phyloP scores from a whole-genome alignment of 192 early-diverging fungal genomes.

The Phycomyces blakesleeanus region DNA sequence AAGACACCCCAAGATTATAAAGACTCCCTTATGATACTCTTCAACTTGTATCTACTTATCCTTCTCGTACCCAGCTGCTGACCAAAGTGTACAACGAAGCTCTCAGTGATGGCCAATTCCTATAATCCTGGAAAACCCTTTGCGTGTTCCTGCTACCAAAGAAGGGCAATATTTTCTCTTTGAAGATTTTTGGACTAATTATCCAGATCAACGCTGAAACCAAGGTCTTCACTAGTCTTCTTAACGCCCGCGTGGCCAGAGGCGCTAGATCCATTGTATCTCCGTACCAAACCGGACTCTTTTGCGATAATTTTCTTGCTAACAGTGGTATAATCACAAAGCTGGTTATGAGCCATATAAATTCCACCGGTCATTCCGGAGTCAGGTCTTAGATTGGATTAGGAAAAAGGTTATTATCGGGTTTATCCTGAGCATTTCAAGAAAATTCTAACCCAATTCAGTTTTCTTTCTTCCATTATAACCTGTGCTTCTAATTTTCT shows the following conservation, averaged over 20 bases:
- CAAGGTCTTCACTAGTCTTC: conserved; percentile 9
- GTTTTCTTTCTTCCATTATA: neutral
- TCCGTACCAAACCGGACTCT: conserved; percentile 17
- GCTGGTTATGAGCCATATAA: neutral
- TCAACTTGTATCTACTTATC: no score
- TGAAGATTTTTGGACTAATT: conserved; percentile 19
- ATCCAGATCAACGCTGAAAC: conserved; percentile 17
- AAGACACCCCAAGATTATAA: no score
- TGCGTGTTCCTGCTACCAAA: conserved; percentile 25
- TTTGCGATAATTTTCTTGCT: conserved; percentile 9
- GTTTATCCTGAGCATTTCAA: neutral
- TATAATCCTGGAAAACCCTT: neutral
- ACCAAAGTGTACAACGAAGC: neutral
- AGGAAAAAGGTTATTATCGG: conserved; percentile 10
- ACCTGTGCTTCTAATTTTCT: neutral
- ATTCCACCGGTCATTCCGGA: neutral
- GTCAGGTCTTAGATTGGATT: conserved; percentile 16
- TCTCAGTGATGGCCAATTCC: neutral
- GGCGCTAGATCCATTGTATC: conserved; percentile 1
- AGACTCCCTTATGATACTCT: no score
- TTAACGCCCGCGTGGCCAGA: neutral
- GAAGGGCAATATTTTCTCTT: conserved; percentile 17
- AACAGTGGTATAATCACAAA: conserved; percentile 10
- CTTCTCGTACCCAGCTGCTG: neutral
- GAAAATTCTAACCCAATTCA: neutral